These are phyloP conservation scores for Nemophila menziesii DNA, from an alignment of 257 asterid species.

Conservation along the genomic window DNA sequence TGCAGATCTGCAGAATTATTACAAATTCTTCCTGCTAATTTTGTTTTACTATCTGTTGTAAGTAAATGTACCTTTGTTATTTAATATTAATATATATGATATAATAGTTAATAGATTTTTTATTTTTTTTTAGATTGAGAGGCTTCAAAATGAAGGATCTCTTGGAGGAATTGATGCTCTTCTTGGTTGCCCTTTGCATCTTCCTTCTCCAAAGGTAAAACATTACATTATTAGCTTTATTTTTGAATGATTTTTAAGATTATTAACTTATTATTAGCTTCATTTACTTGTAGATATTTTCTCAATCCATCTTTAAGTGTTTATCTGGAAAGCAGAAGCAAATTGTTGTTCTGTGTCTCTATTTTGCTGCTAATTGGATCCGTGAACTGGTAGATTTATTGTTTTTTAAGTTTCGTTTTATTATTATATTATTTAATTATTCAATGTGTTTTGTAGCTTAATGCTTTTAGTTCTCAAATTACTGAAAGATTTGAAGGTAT, in stretches of 20 bases:
- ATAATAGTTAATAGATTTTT: conserved; percentile 10
- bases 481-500: conserved; percentile 32
- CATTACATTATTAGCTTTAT: conserved; percentile 6
- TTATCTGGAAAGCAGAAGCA: conserved; percentile 63
- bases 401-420: background rate
- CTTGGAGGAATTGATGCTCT: conserved; percentile 89
- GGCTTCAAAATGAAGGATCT: conserved; percentile 66
- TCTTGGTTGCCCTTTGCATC: conserved; percentile 85
- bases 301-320: conserved; percentile 39
- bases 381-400: conserved; percentile 52
- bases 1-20: conserved; percentile 55
- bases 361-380: conserved; percentile 80
- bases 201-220: conserved; percentile 76
- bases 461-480: conserved; percentile 67
- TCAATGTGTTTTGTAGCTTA: conserved; percentile 39
- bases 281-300: conserved; percentile 39
- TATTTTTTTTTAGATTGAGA: conserved; percentile 47
- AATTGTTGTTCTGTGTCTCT: conserved; percentile 50
- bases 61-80: conserved; percentile 21
- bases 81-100: conserved; percentile 7
- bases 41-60: conserved; percentile 59
- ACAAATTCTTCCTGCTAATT: conserved; percentile 70
- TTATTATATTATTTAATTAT: conserved; percentile 5
- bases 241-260: conserved; percentile 13
- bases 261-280: conserved; percentile 19